Percentiles rank a stretch among this genome's conserved stretches.
Evolutionary conservation across 495 filamentous ascomycete species (phyloP).

Genomic region (Talaromyces thailandensis): DNA sequence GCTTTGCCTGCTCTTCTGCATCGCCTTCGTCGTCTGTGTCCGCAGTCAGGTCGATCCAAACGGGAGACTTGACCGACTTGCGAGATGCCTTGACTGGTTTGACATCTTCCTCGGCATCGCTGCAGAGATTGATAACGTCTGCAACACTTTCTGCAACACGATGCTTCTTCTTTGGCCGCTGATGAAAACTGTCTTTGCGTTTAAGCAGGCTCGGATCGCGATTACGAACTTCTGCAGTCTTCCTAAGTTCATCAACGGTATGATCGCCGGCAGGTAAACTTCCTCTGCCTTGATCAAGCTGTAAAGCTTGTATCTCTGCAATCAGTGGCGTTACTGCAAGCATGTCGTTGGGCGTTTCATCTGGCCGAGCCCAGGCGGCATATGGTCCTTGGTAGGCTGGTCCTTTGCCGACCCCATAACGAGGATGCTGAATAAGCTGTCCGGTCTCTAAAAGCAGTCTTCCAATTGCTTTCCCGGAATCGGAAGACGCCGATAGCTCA

Average conservation of each 20-base stretch:
- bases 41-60: slow-evolving; percentile 24
- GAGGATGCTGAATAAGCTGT: slow-evolving; percentile 29
- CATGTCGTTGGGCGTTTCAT: slow-evolving; percentile 8
- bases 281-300: slow-evolving; percentile 17
- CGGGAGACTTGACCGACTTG: background rate
- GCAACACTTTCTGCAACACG: background rate
- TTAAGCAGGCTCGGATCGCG: slow-evolving; percentile 9
- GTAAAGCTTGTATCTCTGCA: slow-evolving; percentile 16
- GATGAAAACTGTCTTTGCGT: slow-evolving; percentile 9
- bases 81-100: background rate
- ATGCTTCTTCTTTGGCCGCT: background rate
- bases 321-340: slow-evolving; percentile 14
- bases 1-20: background rate
- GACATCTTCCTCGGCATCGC: slow-evolving; percentile 12
- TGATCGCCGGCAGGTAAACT: slow-evolving; percentile 3
- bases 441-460: slow-evolving; percentile 22
- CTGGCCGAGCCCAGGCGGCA: slow-evolving; percentile 31
- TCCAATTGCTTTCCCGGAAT: slow-evolving; percentile 19
- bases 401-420: slow-evolving; percentile 38
- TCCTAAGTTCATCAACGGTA: slow-evolving; percentile 14
- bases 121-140: slow-evolving; percentile 11
- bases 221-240: slow-evolving; percentile 22
- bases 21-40: slow-evolving; percentile 16
- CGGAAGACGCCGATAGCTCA: slow-evolving; percentile 3
- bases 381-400: slow-evolving; percentile 35